Evolutionary conservation across 2,329 filamentous ascomycete species (phyloP).

Genomic region (Lachnellula occidentalis): DNA sequence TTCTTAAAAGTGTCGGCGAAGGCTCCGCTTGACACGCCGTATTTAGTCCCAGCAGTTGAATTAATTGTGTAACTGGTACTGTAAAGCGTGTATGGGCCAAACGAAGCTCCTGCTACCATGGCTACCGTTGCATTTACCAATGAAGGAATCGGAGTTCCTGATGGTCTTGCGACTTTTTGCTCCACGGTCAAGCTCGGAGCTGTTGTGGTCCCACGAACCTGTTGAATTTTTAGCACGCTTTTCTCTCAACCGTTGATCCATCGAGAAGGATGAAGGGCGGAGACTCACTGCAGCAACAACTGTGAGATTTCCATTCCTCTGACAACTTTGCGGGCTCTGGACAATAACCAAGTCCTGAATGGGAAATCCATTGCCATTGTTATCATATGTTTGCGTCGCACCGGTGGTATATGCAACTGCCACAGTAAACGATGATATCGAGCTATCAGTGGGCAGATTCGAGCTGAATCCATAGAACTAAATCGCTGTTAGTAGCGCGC

Average conservation of each 20-base stretch:
- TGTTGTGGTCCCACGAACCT: slow-evolving; percentile 19
- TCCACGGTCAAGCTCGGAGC: slow-evolving; percentile 16
- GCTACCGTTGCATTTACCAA: slow-evolving; percentile 14
- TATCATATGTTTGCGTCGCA: slow-evolving; percentile 43
- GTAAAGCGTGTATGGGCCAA: slow-evolving; percentile 25
- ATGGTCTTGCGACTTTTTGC: slow-evolving; percentile 19
- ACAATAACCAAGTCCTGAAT: slow-evolving; percentile 50
- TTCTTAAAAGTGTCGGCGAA: slow-evolving; percentile 45
- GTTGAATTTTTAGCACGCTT: neutral
- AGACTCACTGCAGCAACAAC: slow-evolving; percentile 25
- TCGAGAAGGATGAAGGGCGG: neutral
- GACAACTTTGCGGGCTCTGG: slow-evolving; percentile 52
- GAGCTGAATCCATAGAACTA: slow-evolving; percentile 28
- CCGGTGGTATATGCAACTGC: slow-evolving; percentile 45
- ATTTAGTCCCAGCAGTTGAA: slow-evolving; percentile 18
- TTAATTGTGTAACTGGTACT: slow-evolving; percentile 17
- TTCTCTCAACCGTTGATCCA: neutral
- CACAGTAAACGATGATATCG: slow-evolving; percentile 58
- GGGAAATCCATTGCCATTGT: slow-evolving; percentile 52
- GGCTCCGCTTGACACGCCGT: slow-evolving; percentile 21
- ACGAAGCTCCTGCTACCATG: slow-evolving; percentile 19
- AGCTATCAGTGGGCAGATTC: slow-evolving; percentile 49
- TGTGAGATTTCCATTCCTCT: slow-evolving; percentile 29
- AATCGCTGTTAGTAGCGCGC: slow-evolving; percentile 5
- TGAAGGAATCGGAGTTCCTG: slow-evolving; percentile 18